phyloP scores from a whole-genome alignment of 352 stramenopile genomes.

The Proteromonas lacertae region DNA sequence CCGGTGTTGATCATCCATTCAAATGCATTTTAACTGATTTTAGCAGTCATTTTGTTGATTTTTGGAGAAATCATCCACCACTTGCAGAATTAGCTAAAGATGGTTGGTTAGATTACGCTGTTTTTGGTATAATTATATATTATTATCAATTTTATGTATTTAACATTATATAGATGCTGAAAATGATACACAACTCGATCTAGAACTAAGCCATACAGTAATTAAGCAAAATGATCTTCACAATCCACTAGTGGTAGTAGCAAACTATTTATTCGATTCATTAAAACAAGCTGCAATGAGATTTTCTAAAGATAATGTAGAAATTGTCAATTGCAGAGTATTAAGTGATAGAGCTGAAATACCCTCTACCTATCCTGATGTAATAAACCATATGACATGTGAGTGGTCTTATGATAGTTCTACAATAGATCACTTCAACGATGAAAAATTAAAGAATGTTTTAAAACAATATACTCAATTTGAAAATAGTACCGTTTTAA shows the following conservation, averaged over 20 bases:
- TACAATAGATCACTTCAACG: too few relatives aligned
- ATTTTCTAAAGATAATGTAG: slow-evolving; percentile 31
- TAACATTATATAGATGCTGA: slow-evolving; percentile 66
- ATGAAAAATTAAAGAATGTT: too few relatives aligned
- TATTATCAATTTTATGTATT: slow-evolving; percentile 41
- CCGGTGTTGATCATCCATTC: slow-evolving; percentile 46
- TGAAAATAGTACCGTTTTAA: slow-evolving; percentile 39
- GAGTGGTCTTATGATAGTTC: too few relatives aligned
- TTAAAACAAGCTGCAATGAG: slow-evolving; percentile 47
- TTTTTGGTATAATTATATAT: slow-evolving; percentile 22
- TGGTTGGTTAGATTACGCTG: not conserved
- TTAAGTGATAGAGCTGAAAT: too few relatives aligned
- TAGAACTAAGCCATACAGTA: slow-evolving; percentile 13
- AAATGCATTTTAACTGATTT: slow-evolving; percentile 70
- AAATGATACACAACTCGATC: slow-evolving; percentile 27
- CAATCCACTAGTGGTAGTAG: slow-evolving; percentile 51
- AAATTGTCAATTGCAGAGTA: too few relatives aligned
- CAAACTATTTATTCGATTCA: slow-evolving; percentile 76
- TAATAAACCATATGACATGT: too few relatives aligned
- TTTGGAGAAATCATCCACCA: slow-evolving; percentile 45
- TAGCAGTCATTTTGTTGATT: slow-evolving; percentile 56
- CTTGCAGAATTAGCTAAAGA: not conserved
- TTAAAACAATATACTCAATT: too few relatives aligned
- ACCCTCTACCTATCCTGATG: too few relatives aligned
- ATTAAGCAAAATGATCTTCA: slow-evolving; percentile 15